Percentiles rank a stretch among this genome's conserved stretches.
These are phyloP conservation scores for Paramecium primaurelia DNA, from an alignment of 73 alveolate genomes.

Conservation along the genomic window DNA sequence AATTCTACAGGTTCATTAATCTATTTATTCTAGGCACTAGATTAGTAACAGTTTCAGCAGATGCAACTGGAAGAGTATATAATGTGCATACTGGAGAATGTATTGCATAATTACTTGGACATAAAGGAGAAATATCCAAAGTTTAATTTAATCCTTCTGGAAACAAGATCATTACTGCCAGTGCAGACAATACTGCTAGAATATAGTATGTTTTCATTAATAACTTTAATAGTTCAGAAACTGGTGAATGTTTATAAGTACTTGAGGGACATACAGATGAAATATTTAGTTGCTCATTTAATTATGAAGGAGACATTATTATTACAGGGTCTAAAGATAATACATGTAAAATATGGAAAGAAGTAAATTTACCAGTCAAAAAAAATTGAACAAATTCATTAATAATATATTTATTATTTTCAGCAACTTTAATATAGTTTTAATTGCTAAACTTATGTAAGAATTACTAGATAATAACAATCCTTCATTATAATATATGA, in stretches of 20 bases:
- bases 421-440: background rate
- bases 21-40: constrained; percentile 67
- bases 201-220: constrained; percentile 78
- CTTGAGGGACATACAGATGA: constrained; percentile 99
- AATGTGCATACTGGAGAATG: constrained; percentile 90
- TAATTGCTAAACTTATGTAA: background rate
- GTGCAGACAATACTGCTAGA: constrained; percentile 96
- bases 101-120: constrained; percentile 77
- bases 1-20: background rate
- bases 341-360: constrained; percentile 98
- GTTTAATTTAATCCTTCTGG: constrained; percentile 98
- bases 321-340: constrained; percentile 98
- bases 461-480: background rate
- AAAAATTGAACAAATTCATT: background rate
- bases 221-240: constrained; percentile 72
- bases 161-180: constrained; percentile 95
- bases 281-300: constrained; percentile 99
- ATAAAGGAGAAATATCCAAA: constrained; percentile 92
- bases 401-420: background rate
- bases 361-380: constrained; percentile 15
- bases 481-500: background rate
- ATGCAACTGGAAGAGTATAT: constrained; percentile 93
- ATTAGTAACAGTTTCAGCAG: constrained; percentile 98
- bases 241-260: constrained; percentile 97
- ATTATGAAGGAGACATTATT: constrained; percentile 99